phyloP scores from a whole-genome alignment of 345 rosid genomes.

The Theobroma cacao region DNA sequence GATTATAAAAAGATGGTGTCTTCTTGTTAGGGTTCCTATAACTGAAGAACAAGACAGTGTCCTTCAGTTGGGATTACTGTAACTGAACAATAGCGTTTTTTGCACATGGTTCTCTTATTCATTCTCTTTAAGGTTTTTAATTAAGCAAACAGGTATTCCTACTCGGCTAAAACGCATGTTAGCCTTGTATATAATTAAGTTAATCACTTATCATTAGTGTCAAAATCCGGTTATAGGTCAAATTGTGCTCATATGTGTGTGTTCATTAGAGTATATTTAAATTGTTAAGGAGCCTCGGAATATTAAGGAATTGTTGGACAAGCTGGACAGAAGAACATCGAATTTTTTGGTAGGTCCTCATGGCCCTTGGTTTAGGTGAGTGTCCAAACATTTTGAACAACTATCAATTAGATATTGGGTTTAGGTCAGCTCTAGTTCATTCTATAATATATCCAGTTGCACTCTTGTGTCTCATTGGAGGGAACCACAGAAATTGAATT shows the following conservation, averaged over 20 bases:
- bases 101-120: constrained; percentile 15
- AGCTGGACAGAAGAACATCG: neutral
- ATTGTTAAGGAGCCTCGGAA: neutral
- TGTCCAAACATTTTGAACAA: constrained; percentile 5
- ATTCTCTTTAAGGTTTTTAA: neutral
- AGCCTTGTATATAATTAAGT: neutral
- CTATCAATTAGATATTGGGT: neutral
- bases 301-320: neutral
- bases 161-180: no score
- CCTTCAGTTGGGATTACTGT: neutral
- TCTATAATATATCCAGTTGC: neutral
- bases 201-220: neutral
- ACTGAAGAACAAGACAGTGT: constrained; percentile 16
- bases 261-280: neutral
- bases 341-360: constrained; percentile 7
- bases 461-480: neutral
- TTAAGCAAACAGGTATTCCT: neutral
- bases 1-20: neutral
- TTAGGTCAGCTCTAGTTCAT: neutral
- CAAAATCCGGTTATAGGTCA: neutral
- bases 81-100: neutral
- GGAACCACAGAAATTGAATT: neutral
- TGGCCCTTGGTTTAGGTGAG: neutral
- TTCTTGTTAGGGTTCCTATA: constrained; percentile 16
- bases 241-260: neutral